phyloP scores from a whole-genome alignment of 83 land plant genomes.

The Picea abies region DNA sequence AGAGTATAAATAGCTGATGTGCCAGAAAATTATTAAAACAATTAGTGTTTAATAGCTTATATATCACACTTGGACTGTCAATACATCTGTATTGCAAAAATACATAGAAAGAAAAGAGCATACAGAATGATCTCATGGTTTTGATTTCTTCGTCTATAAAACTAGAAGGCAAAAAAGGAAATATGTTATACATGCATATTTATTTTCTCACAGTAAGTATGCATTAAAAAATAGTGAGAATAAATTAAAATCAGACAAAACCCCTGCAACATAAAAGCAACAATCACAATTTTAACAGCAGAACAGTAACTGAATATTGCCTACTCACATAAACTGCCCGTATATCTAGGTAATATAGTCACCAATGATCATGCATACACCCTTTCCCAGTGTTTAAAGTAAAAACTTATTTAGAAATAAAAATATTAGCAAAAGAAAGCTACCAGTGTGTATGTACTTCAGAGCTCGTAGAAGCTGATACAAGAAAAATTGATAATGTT shows the following conservation, averaged over 20 bases:
- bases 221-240: too few species aligned
- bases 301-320: not conserved
- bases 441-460: constrained; percentile 83
- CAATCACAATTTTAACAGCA: not conserved
- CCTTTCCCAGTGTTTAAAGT: not conserved
- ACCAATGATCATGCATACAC: not conserved
- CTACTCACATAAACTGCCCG: not conserved
- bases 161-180: not conserved
- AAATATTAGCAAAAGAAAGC: too few species aligned
- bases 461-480: constrained; percentile 77
- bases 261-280: not conserved
- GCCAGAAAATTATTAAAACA: too few species aligned
- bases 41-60: not conserved
- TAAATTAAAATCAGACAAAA: not conserved
- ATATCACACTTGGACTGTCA: not conserved
- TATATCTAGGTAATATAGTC: not conserved
- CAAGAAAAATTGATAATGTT: constrained; percentile 78
- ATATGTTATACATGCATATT: not conserved
- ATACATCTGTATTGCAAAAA: not conserved
- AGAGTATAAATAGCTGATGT: not conserved
- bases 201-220: too few species aligned
- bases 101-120: not conserved
- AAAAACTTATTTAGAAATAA: not conserved
- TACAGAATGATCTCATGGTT: not conserved
- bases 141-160: not conserved